Conservation (phyloP, 352 stramenopile species). For the Globisporangium solare region DNA sequence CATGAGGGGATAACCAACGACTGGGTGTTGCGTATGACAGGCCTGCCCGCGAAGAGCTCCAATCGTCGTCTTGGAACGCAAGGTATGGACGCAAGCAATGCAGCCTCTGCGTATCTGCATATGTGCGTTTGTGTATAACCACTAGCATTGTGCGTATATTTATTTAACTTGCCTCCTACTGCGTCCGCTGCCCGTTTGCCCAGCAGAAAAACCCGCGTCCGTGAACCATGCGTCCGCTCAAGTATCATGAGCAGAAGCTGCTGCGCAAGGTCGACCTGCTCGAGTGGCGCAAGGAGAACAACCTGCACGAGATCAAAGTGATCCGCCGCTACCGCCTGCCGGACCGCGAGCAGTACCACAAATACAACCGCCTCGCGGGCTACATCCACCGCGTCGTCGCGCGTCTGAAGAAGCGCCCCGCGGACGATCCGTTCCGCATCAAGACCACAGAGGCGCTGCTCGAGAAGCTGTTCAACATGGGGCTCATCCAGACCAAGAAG, state of each 20-base stretch:
- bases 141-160: neutral
- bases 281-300: slow-evolving; percentile 98
- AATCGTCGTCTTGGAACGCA: neutral
- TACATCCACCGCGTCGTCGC: slow-evolving; percentile 92
- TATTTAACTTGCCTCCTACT: no score
- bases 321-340: slow-evolving; percentile 97
- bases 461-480: slow-evolving; percentile 98
- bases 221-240: slow-evolving; percentile 85
- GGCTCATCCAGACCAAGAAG: slow-evolving; percentile 95
- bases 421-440: slow-evolving; percentile 95
- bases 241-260: slow-evolving; percentile 98
- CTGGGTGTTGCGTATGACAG: slow-evolving; percentile 8
- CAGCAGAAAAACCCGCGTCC: neutral
- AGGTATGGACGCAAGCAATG: neutral
- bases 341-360: slow-evolving; percentile 97
- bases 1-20: slow-evolving; percentile 6
- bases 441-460: slow-evolving; percentile 96
- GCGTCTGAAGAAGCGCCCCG: slow-evolving; percentile 94
- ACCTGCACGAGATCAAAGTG: slow-evolving; percentile 97
- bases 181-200: no score
- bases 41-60: slow-evolving; percentile 1
- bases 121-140: neutral
- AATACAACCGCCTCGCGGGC: slow-evolving; percentile 98
- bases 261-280: slow-evolving; percentile 99
- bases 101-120: neutral